Evolutionary conservation across 192 early-diverging fungal genomes (phyloP), one percentile per base, ranked within the genome.

Genomic region (Coemansia sp.): DNA sequence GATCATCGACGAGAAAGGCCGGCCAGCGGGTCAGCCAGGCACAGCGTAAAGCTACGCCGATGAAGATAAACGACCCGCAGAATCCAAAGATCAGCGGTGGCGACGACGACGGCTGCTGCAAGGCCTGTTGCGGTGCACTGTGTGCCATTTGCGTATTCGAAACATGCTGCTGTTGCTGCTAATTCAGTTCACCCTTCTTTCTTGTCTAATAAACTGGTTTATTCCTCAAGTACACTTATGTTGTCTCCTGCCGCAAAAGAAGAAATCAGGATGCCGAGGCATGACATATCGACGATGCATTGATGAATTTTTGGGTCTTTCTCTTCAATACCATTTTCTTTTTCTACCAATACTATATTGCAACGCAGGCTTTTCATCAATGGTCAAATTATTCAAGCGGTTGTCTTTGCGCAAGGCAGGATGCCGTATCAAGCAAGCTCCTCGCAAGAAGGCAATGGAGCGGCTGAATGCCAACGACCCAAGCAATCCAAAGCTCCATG

Each of bases 111-210:
- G 32, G 54, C 54, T 57, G 25, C 27, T 57, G 54, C 17, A 32
- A 32, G 15, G 25, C 29, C 4, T 32, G 5, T 32, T 57, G 54
- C 15, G 54, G 54, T 10, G 25, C 27, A 2, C 37, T 21, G 14
- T n/a, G 14, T 17, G 54, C 22, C n/a, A 8, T n/a, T 14, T 29
- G 21, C 12, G 54, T 32, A 15, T 12, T 37, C 27, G 4, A 17
- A 27, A 43, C 41, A 43, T n/a, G 29, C 32, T 57, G 54, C 54
- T 57, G 54, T 29, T 43, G 41, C 4, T 43, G 41, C 41, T 43
- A n/a, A 11, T 43, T 15, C 8, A 48, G 47, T n/a, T 48, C 14
- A 32, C 29, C 29, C 29, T 32, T 32, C 29, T 32, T 32, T 32
- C 29, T 32, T 32, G 29, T 32, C 29, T 32, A 32, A 32, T 32